Percentiles rank a stretch among this genome's conserved stretches.
phyloP scores from a whole-genome alignment of 257 asterid genomes.

The Ilex aquifolium region DNA sequence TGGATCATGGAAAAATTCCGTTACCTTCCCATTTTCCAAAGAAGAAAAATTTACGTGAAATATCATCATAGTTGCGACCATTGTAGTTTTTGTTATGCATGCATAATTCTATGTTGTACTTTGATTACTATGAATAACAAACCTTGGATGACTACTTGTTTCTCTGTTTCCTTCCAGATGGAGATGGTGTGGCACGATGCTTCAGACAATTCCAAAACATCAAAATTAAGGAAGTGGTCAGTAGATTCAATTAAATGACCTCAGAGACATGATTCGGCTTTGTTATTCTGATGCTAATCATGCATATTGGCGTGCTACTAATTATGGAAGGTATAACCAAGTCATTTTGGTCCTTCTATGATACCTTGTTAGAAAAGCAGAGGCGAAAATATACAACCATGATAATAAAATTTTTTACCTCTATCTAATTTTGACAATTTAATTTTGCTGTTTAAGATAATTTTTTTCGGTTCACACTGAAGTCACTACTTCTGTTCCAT shows the following conservation, averaged over 20 bases:
- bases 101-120: background rate
- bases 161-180: slow-evolving; percentile 46
- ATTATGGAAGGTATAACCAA: background rate
- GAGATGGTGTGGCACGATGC: slow-evolving; percentile 82
- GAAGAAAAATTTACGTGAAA: background rate
- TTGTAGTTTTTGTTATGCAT: background rate
- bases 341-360: background rate
- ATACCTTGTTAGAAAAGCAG: background rate
- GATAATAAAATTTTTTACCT: too few species aligned
- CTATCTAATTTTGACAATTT: too few species aligned
- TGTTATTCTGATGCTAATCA: background rate
- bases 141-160: background rate
- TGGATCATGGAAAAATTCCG: too few species aligned
- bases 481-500: too few species aligned
- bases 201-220: slow-evolving; percentile 43
- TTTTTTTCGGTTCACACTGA: too few species aligned
- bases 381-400: background rate
- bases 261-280: background rate
- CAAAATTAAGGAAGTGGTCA: slow-evolving; percentile 43
- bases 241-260: slow-evolving; percentile 32
- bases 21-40: background rate
- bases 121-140: background rate
- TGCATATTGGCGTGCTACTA: too few species aligned
- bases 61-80: background rate
- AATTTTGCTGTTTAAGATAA: too few species aligned